A percentile compares a stretch with the other conserved stretches of the same genome.
These are phyloP conservation scores for Hypoxylon fuscum DNA, from an alignment of 495 filamentous ascomycete species.

Conservation along the genomic window DNA sequence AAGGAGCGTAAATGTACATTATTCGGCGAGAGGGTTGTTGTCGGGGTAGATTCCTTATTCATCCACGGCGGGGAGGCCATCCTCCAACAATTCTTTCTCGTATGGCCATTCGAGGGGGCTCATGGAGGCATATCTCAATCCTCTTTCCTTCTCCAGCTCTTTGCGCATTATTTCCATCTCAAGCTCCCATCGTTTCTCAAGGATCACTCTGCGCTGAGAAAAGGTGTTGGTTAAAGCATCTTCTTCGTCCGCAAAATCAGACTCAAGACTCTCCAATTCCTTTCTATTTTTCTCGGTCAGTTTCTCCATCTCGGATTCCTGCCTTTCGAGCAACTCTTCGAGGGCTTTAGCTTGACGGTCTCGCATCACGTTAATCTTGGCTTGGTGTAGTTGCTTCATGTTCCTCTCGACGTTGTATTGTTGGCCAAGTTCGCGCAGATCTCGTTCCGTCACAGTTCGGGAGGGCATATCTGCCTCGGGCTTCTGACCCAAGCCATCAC, in stretches of 20 bases:
- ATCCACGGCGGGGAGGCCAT: slow-evolving; percentile 28
- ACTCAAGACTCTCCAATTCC: slow-evolving; percentile 66
- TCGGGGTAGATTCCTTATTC: slow-evolving; percentile 20
- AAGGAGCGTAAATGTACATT: background rate
- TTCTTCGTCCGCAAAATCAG: slow-evolving; percentile 64
- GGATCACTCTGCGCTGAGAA: slow-evolving; percentile 56
- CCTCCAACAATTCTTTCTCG: slow-evolving; percentile 33
- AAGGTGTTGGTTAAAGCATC: slow-evolving; percentile 57
- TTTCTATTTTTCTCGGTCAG: slow-evolving; percentile 61
- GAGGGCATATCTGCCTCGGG: slow-evolving; percentile 45
- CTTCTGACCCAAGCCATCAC: slow-evolving; percentile 61
- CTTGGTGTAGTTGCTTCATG: slow-evolving; percentile 74
- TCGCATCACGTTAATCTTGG: slow-evolving; percentile 81
- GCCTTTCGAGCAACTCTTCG: slow-evolving; percentile 70
- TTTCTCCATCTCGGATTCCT: slow-evolving; percentile 68
- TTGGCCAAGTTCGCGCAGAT: slow-evolving; percentile 71
- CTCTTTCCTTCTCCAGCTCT: slow-evolving; percentile 63
- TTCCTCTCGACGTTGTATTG: slow-evolving; percentile 74
- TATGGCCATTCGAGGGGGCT: slow-evolving; percentile 54
- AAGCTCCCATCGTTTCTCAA: slow-evolving; percentile 69
- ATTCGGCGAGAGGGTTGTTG: background rate
- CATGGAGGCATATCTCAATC: slow-evolving; percentile 59
- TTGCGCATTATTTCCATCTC: slow-evolving; percentile 69
- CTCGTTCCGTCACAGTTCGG: slow-evolving; percentile 64
- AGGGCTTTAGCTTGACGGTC: slow-evolving; percentile 77